Evolutionary conservation across 495 filamentous ascomycete genomes (phyloP), one percentile per base, ranked within the genome.

Genomic region (Penicillium chermesinum): DNA sequence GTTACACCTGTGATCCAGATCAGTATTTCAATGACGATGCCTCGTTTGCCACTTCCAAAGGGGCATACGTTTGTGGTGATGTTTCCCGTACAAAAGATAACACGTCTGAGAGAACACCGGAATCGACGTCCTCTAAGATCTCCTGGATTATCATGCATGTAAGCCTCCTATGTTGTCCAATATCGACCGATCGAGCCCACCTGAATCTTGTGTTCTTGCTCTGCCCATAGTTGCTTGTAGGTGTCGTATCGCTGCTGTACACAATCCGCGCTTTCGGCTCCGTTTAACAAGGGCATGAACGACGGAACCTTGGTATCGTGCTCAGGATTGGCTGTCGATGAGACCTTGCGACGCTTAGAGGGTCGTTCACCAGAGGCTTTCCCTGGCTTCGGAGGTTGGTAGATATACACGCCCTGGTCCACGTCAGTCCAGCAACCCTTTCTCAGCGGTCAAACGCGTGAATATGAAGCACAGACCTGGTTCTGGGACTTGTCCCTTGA

Each of bases 401-500:
- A 90, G 52, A 91, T 70, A 62, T 87, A 90, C 43, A 85, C 81
- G 27, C 75, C 78, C 86, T 91, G 45, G 19, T 47, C 42, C 14
- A 20, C 12, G 35, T 27, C 42, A 22, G 27, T 52, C 61, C 48
- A 61, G 53, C 46, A 18, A 18, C 30, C 38, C 18, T 34, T 21
- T 27, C 19, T 14, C 15, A 19, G 25, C n/a, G 4, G 20, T 15
- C 17, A 17, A 33, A 27, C 15, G 18, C 7, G 34, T 10, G 42
- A 5, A 2, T 2, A 42, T 25, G 18, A 59, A 37, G 14, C 9
- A 6, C 27, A 21, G 27, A 82, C 79, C 65, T 77, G 71, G 34
- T 73, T 74, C 38, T 77, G 75, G 33, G 70, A 65, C 50, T 53
- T 56, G 55, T 64, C 63, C 34, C 58, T 62, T 14, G 63, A 52